Conservation (phyloP, 257 asterid genomes). For the Jasminum sambac region DNA sequence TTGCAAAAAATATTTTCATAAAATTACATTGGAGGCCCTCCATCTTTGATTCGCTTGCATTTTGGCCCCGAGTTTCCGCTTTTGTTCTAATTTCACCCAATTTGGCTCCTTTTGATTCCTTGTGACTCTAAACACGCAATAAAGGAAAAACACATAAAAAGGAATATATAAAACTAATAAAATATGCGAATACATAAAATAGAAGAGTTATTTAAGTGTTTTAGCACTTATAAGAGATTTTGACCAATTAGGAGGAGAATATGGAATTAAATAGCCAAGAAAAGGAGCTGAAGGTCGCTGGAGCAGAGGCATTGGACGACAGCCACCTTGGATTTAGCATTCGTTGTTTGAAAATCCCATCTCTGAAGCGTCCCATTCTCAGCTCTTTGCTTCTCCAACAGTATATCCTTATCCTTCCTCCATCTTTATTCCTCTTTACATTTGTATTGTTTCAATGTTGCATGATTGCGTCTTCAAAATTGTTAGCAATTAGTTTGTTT, state of each 20-base stretch:
- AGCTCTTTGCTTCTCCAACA: slow-evolving; percentile 63
- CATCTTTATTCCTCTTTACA: background rate
- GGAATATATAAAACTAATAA: too few relatives aligned
- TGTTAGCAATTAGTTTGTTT: slow-evolving; percentile 8
- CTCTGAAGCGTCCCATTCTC: slow-evolving; percentile 79
- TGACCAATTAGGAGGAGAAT: slow-evolving; percentile 12
- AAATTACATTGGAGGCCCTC: too few relatives aligned
- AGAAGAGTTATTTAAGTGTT: too few relatives aligned
- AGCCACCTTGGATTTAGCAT: slow-evolving; percentile 47
- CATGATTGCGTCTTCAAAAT: slow-evolving; percentile 7
- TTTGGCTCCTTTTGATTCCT: too few relatives aligned
- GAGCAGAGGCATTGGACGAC: slow-evolving; percentile 49
- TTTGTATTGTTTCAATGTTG: slow-evolving; percentile 4
- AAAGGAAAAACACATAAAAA: too few relatives aligned
- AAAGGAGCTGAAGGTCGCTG: slow-evolving; percentile 56
- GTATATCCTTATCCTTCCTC: slow-evolving; percentile 43
- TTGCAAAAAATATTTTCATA: too few relatives aligned
- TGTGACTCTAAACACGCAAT: too few relatives aligned
- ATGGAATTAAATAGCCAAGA: slow-evolving; percentile 63
- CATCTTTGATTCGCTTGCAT: too few relatives aligned
- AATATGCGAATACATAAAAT: too few relatives aligned
- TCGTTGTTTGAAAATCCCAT: slow-evolving; percentile 81
- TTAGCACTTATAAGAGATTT: too few relatives aligned
- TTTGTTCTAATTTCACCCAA: too few relatives aligned
- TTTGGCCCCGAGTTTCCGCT: too few relatives aligned